Base-by-base conservation (phyloP, 495 filamentous ascomycete genomes). In the Penicillium parvum region DNA sequence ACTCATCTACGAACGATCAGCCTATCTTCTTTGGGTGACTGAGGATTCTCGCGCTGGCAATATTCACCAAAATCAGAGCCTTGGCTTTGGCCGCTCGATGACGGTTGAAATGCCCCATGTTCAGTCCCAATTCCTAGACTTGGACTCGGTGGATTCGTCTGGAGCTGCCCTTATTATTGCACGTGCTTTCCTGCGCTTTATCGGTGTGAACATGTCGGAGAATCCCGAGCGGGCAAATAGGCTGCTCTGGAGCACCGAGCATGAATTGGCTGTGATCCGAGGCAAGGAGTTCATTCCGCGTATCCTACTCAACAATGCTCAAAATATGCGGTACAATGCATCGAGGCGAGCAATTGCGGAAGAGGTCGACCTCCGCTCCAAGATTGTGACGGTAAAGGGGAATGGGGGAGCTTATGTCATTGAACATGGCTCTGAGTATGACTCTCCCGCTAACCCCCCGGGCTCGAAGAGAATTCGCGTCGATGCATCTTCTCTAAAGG, bases 21-120 rank as follows among this genome's bases (percentile, higher is more conserved):
- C 58, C 35, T 52, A 42, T 15, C n/a, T 72, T 1, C 43, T 74
- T 0, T 74, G 71, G 71, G 29, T 75, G 4, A 58, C 51, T 5
- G 37, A 43, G 10, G 64, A 57, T 7, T 22, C 49, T 3, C 29
- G 32, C 3, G 34, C 11, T 4, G 52, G 55, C 12, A 42, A 67
- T 6, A 60, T 64, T 0, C 65, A 51, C 40, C 37, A 34, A 4
- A 58, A 58, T 20, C 61, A 66, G 45, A 64, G 43, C 8, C 38
- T 73, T 15, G 68, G 58, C 7, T 54, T 73, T 16, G 53, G 61
- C 7, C 62, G 71, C 6, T 20, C 42, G 2, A 7, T 61, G 1
- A 3, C 11, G 1, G 36, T 29, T 1, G 67, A 68, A 39, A n/a
- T 42, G 11, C 40, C 47, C 0, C 33, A 61, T 29, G 15, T 71